Base-by-base conservation (phyloP, 2,329 filamentous ascomycete species). In the Aspergillus udagawae region DNA sequence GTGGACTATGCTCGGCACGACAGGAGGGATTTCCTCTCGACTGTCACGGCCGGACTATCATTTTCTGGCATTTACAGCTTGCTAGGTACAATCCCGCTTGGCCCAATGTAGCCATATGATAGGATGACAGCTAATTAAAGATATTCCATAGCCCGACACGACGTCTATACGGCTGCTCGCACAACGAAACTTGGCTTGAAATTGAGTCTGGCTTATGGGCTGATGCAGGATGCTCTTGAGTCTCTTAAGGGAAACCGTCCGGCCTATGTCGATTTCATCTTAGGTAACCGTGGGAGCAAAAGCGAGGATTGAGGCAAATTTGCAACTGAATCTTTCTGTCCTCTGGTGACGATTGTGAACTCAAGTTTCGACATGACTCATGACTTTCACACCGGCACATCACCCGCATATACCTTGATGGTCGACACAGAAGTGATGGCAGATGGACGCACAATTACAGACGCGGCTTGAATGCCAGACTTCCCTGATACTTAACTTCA, bases 61-160 rank as follows among this genome's bases (percentile, higher is more conserved):
- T 88, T 94, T 38, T 91, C 92, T 0, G 93, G 93, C 2, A 82
- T 86, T 8, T 97, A 96, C 80, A 96, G 92, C 71, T 78, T 92
- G 57, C 89, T 90, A 84, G 90, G 91, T 92, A 81, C 10, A 3
- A 23, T 48, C 52, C 42, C 21, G 54, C 28, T 47, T 51, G 52
- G 47, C 17, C 17, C 49, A 47, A 56, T 6, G 23, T 29, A 20
- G 12, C 48, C 3, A 42, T 41, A 55, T 44, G 45, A 29, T 21
- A 49, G 47, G 20, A 53, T 49, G 20, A 54, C 42, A 14, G 49
- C 58, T 69, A 52, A 67, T 58, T 47, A 47, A 49, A 3, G 41
- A 20, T 50, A 51, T 53, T 27, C 50, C 60, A 35, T 71, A 93
- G 90, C 92, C 79, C 83, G 87, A 45, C 90, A 97, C 67, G 90